Base-by-base conservation (phyloP, 163 green algal genomes). In the Smithsoniella earleae region DNA sequence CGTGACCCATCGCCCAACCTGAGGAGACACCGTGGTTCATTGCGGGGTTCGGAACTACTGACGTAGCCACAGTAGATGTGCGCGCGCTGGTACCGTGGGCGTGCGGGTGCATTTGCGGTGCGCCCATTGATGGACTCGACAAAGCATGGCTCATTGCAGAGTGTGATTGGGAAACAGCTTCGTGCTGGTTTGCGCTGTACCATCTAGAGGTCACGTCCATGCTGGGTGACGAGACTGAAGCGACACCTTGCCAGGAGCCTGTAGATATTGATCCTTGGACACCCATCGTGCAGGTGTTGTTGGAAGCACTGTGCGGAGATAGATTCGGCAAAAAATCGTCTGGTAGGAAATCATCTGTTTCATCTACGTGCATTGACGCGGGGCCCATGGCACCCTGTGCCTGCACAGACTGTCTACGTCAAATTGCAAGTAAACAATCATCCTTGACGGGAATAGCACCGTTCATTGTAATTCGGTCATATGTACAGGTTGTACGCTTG, bases 161-260 rank as follows among this genome's bases (percentile, higher is more conserved):
- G n/a, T n/a, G n/a, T n/a, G n/a, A n/a, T n/a, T n/a, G 49, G 49
- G 25, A 64, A 36, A 0, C 25, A 64, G 44, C 18, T 54, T 25
- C 49, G 49, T 6, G 25, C 49, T 18, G 49, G 49, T 64, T 25
- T 18, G 49, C 25, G 49, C 49, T 64, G 0, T 36, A 27, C 49
- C 49, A 64, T 25, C 8, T 27, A 6, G 49, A 64, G 8, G 49
- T 25, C 6, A 27, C 31, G 6, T 27, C 49, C 5, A 27, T 64
- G 49, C 6, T 18, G 16, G 49, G 25, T 10, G 49, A 27, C 8
- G 49, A 27, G 49, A n/a, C n/a, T n/a, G n/a, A n/a, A n/a, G n/a
- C n/a, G n/a, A n/a, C n/a, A n/a, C n/a, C n/a, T n/a, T 64, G 49
- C 49, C 49, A 64, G 16, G 49, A 64, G 49, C 49, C 49, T 18